phyloP scores from a whole-genome alignment of 2,329 filamentous ascomycete species.

The Colletotrichum sp. region DNA sequence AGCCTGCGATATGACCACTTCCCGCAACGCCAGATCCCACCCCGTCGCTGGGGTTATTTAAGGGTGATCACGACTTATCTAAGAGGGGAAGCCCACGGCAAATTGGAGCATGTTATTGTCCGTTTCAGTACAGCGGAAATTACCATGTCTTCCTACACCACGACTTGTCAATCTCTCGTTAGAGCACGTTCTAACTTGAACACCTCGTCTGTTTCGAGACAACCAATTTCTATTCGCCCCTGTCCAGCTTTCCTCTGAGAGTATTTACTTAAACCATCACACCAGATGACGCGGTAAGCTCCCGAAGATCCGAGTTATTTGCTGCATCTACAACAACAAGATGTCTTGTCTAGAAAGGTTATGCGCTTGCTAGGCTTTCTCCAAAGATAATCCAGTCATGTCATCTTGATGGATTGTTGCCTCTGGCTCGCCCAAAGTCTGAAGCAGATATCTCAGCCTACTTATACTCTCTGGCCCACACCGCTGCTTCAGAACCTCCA shows the following conservation, averaged over 20 bases:
- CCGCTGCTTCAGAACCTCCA: neutral
- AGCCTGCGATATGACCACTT: neutral
- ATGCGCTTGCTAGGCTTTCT: neutral
- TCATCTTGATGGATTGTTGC: neutral
- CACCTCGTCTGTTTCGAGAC: neutral
- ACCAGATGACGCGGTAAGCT: fast-evolving
- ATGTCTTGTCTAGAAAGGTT: neutral
- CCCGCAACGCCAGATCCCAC: neutral
- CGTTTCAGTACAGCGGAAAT: neutral
- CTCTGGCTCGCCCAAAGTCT: neutral
- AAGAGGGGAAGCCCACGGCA: neutral
- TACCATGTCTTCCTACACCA: fast-evolving
- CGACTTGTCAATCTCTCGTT: fast-evolving
- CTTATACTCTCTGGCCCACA: neutral
- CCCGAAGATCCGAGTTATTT: fast-evolving
- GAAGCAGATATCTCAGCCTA: neutral
- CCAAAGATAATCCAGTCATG: neutral
- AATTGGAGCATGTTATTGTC: neutral
- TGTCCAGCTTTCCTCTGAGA: neutral
- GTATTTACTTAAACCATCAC: fast-evolving
- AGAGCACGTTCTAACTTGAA: neutral
- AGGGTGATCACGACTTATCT: fast-evolving
- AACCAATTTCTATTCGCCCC: fast-evolving
- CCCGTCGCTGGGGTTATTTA: neutral
- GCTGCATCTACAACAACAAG: neutral